These are phyloP conservation scores for Zygoascus meyerae DNA, from an alignment of 1,139 yeast genomes.

Conservation along the genomic window DNA sequence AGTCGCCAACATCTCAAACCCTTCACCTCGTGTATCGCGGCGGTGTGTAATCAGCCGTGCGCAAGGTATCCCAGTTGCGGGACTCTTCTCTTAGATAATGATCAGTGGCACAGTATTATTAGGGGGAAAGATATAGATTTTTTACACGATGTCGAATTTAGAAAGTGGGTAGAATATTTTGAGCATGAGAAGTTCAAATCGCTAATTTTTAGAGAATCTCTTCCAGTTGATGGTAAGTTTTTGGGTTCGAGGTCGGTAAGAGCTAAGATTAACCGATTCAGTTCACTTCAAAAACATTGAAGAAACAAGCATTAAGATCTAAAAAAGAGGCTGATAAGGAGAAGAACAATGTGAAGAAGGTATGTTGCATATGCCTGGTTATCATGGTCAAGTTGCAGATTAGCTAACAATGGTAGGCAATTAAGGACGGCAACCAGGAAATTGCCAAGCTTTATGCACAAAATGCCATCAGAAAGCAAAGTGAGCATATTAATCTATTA, in stretches of 20 bases:
- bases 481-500: constrained; percentile 76
- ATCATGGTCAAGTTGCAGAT: neutral
- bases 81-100: too few relatives aligned
- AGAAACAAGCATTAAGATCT: constrained; percentile 83
- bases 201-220: constrained; percentile 39
- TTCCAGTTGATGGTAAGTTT: constrained; percentile 40
- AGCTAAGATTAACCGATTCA: constrained; percentile 23
- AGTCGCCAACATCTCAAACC: too few relatives aligned
- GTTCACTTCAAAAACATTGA: constrained; percentile 91
- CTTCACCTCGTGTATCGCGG: too few relatives aligned
- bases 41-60: too few relatives aligned
- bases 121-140: too few relatives aligned
- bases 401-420: constrained; percentile 40
- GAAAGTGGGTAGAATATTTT: constrained; percentile 38
- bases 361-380: constrained; percentile 20
- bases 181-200: neutral
- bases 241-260: neutral
- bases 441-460: constrained; percentile 94
- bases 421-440: constrained; percentile 81
- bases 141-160: constrained; percentile 40
- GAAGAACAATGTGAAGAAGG: constrained; percentile 80
- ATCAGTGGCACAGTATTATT: too few relatives aligned
- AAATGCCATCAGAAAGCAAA: constrained; percentile 87
- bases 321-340: constrained; percentile 86
- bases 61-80: too few relatives aligned